Evolutionary conservation across 2,329 filamentous ascomycete genomes (phyloP).

Genomic region (Fusarium pininemorale): DNA sequence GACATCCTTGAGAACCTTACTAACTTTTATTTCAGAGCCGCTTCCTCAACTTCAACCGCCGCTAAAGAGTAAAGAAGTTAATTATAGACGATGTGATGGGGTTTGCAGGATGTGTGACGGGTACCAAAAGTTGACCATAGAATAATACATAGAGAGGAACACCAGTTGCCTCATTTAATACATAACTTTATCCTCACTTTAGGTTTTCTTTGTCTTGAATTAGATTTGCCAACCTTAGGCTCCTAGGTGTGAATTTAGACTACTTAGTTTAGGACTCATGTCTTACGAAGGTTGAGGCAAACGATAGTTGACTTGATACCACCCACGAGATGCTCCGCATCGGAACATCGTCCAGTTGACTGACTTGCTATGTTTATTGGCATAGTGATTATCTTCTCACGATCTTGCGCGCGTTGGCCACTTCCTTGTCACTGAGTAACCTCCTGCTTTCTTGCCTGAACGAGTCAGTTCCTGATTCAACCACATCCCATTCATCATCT

Average conservation of each 20-base stretch:
- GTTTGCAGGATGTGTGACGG: neutral
- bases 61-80: constrained; percentile 45
- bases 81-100: neutral
- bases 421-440: neutral
- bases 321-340: neutral
- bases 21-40: constrained; percentile 51
- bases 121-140: neutral
- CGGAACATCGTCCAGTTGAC: neutral
- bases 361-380: neutral
- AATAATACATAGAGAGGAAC: neutral
- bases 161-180: neutral
- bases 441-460: no score
- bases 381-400: neutral
- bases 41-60: constrained; percentile 63
- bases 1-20: neutral
- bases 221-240: neutral
- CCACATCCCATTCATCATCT: neutral
- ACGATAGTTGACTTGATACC: neutral
- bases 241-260: no score
- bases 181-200: neutral
- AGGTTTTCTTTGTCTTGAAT: neutral
- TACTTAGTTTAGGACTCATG: neutral
- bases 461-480: neutral
- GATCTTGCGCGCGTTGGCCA: neutral
- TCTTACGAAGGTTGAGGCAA: neutral